Conservation (phyloP, 805 yeast species). For the Metschnikowia vanudenii region DNA sequence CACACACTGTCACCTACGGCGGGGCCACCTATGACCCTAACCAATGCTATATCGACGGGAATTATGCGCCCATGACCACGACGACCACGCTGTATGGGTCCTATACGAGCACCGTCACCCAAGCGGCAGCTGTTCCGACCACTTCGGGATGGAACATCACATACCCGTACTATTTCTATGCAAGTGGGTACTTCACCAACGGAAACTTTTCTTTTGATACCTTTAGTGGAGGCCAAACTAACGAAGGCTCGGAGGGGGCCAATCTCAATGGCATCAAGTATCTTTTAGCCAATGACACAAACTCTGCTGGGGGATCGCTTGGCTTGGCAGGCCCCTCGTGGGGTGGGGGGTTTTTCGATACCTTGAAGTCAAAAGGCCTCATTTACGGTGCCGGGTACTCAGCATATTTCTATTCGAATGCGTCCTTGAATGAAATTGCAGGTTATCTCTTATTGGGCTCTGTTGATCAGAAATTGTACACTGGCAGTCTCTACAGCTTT, state of each 20-base stretch:
- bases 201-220: slow-evolving; percentile 22
- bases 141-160: slow-evolving; percentile 22
- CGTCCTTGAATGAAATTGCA: slow-evolving; percentile 13
- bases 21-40: slow-evolving; percentile 20
- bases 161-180: slow-evolving; percentile 28
- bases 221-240: slow-evolving; percentile 8
- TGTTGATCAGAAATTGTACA: slow-evolving; percentile 46
- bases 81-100: slow-evolving; percentile 9
- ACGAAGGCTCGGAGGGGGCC: slow-evolving; percentile 13
- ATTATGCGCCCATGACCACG: slow-evolving; percentile 17
- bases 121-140: slow-evolving; percentile 18
- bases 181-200: slow-evolving; percentile 27
- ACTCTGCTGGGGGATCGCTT: slow-evolving; percentile 31
- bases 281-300: slow-evolving; percentile 25
- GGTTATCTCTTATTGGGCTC: slow-evolving; percentile 56
- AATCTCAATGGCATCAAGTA: slow-evolving; percentile 26
- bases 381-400: slow-evolving; percentile 36
- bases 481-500: slow-evolving; percentile 49
- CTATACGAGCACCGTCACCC: slow-evolving; percentile 10
- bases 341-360: slow-evolving; percentile 30
- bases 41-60: slow-evolving; percentile 32
- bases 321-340: slow-evolving; percentile 33
- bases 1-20: slow-evolving; percentile 18
- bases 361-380: slow-evolving; percentile 20
- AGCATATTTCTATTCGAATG: slow-evolving; percentile 25